These are phyloP conservation scores for Tuber aestivum DNA, from an alignment of 495 filamentous ascomycete genomes.

Conservation along the genomic window DNA sequence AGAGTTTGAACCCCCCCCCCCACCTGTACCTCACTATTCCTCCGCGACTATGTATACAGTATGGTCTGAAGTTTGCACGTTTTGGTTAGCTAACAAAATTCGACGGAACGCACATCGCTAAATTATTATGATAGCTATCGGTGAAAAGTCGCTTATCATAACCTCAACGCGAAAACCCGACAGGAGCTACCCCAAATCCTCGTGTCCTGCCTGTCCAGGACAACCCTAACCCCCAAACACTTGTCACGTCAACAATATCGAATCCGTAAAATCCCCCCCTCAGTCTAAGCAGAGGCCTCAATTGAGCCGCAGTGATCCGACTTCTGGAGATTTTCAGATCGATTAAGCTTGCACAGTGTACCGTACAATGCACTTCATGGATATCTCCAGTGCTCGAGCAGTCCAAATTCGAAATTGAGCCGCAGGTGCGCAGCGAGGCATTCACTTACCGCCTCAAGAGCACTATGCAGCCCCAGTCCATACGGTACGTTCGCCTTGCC, in stretches of 20 bases:
- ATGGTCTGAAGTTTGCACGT: background rate
- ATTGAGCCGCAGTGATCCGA: background rate
- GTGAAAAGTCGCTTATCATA: background rate
- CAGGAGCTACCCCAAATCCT: background rate
- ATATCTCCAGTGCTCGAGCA: background rate
- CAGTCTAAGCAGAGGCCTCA: background rate
- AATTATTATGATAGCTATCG: background rate
- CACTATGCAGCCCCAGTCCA: background rate
- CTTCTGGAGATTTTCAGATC: background rate
- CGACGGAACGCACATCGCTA: background rate
- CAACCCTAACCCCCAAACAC: background rate
- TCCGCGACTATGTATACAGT: background rate
- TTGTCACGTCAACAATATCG: background rate
- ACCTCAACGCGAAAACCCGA: background rate
- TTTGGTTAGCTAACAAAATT: background rate
- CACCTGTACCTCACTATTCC: no score
- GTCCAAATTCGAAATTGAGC: background rate
- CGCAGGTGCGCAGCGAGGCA: background rate
- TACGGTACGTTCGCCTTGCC: background rate
- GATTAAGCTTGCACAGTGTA: background rate
- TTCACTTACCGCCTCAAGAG: background rate
- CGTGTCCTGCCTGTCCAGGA: background rate
- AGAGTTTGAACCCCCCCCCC: background rate
- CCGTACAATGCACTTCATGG: background rate
- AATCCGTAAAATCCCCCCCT: background rate